Base-by-base conservation (phyloP, 2,329 filamentous ascomycete genomes). In the Pseudofabraea citricarpa region DNA sequence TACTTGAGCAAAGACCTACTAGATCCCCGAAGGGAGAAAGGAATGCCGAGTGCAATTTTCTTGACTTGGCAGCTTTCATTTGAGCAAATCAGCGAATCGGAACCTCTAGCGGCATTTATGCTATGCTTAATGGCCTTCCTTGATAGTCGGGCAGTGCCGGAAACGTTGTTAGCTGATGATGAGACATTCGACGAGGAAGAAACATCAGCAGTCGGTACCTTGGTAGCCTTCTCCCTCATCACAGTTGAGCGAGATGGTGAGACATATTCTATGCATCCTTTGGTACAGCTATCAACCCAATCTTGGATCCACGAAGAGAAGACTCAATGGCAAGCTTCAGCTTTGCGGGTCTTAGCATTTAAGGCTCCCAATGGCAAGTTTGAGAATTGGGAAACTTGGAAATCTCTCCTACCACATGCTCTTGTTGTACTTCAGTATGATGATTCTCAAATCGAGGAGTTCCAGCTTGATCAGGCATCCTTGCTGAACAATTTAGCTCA, bases 171-270 rank as follows among this genome's bases (percentile, higher is more conserved):
- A 20, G 5, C 23, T 13, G 39, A 29, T 16, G 10, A 36, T 7
- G 43, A 48, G 26, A 1, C 12, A 7, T 41, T 52, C 3, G 50
- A 48, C 5, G 61, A 64, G 19, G 56, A 63, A 46, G 53, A 60
- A n/a, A n/a, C n/a, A n/a, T n/a, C n/a, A 2, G 63, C 70, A 47
- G 40, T 72, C 1, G 22, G 46, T 1, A 50, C 55, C 2, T 55
- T 73, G 8, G 49, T 53, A 31, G 51, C 63, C 40, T 73, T 60
- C 49, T 67, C 56, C 2, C 60, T 72, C 4, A 50, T 73, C 7
- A 46, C 40, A 6, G 33, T 29, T n/a, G 41, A 48, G 20, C 45
- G 36, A 8, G 43, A 40, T 44, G 1, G 38, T 41, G 10, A 55
- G 42, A 40, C 42, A 2, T 54, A 47, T 42, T 44, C 43, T 27